Percentiles rank a stretch among this genome's conserved stretches.
Conservation (phyloP, 2,329 filamentous ascomycete genomes). For the Aspergillus ochraceus region DNA sequence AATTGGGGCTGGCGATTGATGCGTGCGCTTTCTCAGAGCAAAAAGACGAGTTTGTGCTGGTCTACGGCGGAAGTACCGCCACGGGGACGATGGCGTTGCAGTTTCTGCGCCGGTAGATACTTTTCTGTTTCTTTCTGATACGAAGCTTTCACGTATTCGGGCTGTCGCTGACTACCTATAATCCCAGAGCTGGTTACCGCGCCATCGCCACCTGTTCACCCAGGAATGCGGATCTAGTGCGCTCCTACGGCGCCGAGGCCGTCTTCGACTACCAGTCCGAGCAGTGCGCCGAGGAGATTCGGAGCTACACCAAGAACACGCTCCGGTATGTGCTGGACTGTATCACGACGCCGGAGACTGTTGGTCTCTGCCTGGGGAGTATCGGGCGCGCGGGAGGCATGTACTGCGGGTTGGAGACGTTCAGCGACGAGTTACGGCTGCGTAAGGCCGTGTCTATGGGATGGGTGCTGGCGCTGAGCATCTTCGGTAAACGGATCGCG, state of each 20-base stretch:
- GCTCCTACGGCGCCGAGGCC: conserved; percentile 9
- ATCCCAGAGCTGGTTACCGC: conserved; percentile 7
- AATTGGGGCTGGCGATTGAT: not conserved
- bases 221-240: conserved; percentile 5
- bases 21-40: not conserved
- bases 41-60: conserved; percentile 4
- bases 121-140: not conserved
- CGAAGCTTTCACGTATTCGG: not conserved
- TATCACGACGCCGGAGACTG: not conserved
- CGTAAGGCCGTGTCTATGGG: not conserved
- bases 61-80: conserved; percentile 3
- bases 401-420: not conserved
- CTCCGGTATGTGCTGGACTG: conserved; percentile 11
- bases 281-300: conserved; percentile 8
- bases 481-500: not conserved
- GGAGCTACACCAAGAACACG: conserved; percentile 1
- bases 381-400: conserved; percentile 7
- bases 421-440: not conserved
- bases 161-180: not conserved
- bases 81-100: conserved; percentile 5
- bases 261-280: conserved; percentile 15
- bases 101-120: not conserved
- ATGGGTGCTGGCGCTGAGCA: conserved; percentile 1
- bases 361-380: conserved; percentile 5
- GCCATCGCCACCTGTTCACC: conserved; percentile 16